A percentile compares a stretch with the other conserved stretches of the same genome.
Evolutionary conservation across 148 eudicot species (phyloP).

Genomic region (Vaccinium corymbosum): DNA sequence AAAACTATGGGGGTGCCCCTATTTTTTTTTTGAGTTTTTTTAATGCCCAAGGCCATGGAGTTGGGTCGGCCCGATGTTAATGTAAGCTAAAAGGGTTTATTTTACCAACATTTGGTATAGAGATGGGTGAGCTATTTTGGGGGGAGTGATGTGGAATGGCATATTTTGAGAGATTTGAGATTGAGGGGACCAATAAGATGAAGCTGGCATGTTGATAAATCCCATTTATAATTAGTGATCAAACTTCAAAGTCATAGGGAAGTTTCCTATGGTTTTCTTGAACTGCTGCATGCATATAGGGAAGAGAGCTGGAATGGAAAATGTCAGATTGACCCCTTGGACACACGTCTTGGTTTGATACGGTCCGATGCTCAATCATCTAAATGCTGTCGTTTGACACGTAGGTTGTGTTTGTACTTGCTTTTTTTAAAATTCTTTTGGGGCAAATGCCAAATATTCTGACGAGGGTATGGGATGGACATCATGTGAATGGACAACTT

Average conservation of each 20-base stretch:
- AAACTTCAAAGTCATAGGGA: neutral
- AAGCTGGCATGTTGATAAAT: neutral
- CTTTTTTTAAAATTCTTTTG: neutral
- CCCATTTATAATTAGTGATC: neutral
- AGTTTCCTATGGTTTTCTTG: neutral
- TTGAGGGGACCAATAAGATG: constrained; percentile 7
- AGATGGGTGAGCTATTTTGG: constrained; percentile 19
- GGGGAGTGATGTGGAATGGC: neutral
- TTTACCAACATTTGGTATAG: neutral
- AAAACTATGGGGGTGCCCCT: no score
- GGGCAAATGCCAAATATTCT: neutral
- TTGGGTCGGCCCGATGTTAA: neutral
- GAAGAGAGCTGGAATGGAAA: constrained; percentile 9
- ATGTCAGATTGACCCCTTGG: neutral
- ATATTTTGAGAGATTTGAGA: neutral
- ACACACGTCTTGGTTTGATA: constrained; percentile 32
- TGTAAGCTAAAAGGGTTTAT: neutral
- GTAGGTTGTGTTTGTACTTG: neutral
- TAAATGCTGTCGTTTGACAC: constrained; percentile 26
- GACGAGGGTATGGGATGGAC: constrained; percentile 7
- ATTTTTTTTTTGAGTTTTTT: no score
- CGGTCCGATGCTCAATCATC: constrained; percentile 27
- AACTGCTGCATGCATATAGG: neutral
- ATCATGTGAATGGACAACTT: constrained; percentile 28
- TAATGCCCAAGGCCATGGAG: no score